Base-by-base conservation (phyloP, 805 yeast species). In the Kazachstania psychrophila region DNA sequence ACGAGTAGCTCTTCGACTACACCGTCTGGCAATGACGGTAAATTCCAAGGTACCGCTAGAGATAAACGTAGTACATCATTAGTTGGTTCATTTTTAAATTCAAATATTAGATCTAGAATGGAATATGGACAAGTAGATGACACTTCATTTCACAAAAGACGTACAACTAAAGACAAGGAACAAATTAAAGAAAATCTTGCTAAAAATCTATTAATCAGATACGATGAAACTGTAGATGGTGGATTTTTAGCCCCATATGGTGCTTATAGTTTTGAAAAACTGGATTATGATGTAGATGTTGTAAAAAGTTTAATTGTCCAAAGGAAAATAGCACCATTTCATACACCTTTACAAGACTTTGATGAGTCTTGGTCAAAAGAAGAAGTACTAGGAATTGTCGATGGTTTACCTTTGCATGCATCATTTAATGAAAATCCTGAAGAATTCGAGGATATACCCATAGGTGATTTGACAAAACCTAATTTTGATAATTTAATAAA, bases 201-300 rank as follows among this genome's bases (percentile, higher is more conserved):
- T 37, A 48, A 62, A 43, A 70, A 75, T 17, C 61, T 82, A 37
- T 62, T 82, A 16, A 85, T 82, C 2, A 65, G 70, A 42, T 71
- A 59, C 48, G 66, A 66, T 27, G 94, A 85, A 51, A 74, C 66
- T 44, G 95, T 89, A 12, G 97, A 92, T 61, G 98, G 98, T 14
- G 98, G 98, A 2, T 87, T 65, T 54, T 61, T 89, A 44, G 95
- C 94, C 1, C 96, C 97, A 0, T 84, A 73, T 60, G 96, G 96
- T 2, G 82, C 83, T 23, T 89, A 89, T 60, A 73, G 77, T 44
- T 66, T 72, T 23, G 77, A 81, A 32, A 79, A 77, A 47, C 57
- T 80, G 37, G 95, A 84, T 56, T 89, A 75, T 61, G 73, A 80
- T 49, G 72, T 82, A 12, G 72, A 72, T 12, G 65, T 80, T 3